Conservation (phyloP, 2,329 filamentous ascomycete species). For the Ophiocordyceps robertsii region DNA sequence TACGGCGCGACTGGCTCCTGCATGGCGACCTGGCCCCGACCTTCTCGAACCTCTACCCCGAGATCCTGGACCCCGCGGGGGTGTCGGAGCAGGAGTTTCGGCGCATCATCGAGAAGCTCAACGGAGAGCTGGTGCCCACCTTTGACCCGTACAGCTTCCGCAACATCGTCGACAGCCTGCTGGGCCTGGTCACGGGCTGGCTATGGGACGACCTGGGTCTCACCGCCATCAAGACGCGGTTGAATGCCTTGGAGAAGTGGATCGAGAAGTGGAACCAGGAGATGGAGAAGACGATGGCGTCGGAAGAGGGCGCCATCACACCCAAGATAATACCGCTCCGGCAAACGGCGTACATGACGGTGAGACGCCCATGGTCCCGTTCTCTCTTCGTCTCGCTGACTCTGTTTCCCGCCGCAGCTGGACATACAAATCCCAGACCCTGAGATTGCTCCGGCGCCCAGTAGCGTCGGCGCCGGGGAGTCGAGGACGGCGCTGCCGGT, state of each 20-base stretch:
- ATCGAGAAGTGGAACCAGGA: slow-evolving; percentile 77
- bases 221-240: slow-evolving; percentile 57
- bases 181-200: slow-evolving; percentile 82
- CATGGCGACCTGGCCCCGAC: slow-evolving; percentile 83
- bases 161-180: slow-evolving; percentile 65
- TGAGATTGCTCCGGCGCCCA: slow-evolving; percentile 45
- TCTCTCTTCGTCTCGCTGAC: not conserved
- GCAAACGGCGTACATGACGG: slow-evolving; percentile 77
- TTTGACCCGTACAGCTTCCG: slow-evolving; percentile 68
- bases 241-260: slow-evolving; percentile 63
- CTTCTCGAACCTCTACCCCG: slow-evolving; percentile 90
- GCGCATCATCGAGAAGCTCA: slow-evolving; percentile 66
- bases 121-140: slow-evolving; percentile 58
- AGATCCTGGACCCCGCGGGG: slow-evolving; percentile 77
- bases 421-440: slow-evolving; percentile 75
- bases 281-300: slow-evolving; percentile 41
- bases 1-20: slow-evolving; percentile 83
- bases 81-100: slow-evolving; percentile 81
- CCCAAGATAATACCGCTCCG: slow-evolving; percentile 69
- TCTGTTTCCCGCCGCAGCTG: slow-evolving; percentile 33
- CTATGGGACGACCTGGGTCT: slow-evolving; percentile 84
- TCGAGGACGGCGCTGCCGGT: slow-evolving; percentile 19
- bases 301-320: slow-evolving; percentile 34
- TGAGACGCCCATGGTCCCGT: slow-evolving; percentile 23
- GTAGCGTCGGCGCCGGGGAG: slow-evolving; percentile 25